Conservation (phyloP, 768 basidiomycete species). For the Porphyrellus cyaneotinctus region DNA sequence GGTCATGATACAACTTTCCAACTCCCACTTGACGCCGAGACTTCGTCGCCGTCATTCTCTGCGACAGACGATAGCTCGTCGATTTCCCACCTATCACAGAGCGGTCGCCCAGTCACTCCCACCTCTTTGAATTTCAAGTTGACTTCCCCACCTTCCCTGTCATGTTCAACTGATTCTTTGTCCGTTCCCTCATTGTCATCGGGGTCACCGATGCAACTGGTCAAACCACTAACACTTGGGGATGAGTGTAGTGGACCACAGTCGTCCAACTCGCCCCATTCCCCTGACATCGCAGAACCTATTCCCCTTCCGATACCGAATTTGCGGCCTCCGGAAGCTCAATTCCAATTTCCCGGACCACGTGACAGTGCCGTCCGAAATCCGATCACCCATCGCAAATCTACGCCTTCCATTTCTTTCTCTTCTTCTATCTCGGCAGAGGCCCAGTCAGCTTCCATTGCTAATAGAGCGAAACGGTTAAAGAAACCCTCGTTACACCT, state of each 20-base stretch:
- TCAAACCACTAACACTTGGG: slow-evolving; percentile 38
- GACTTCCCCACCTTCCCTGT: slow-evolving; percentile 44
- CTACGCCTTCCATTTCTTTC: slow-evolving; percentile 33
- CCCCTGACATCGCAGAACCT: slow-evolving; percentile 31
- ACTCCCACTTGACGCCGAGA: slow-evolving; percentile 15
- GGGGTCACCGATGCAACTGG: slow-evolving; percentile 28
- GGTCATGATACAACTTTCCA: not conserved
- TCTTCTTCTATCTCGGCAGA: slow-evolving; percentile 30
- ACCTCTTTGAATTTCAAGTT: slow-evolving; percentile 30
- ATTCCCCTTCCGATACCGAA: slow-evolving; percentile 21
- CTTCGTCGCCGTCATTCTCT: slow-evolving; percentile 24
- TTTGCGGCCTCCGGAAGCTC: slow-evolving; percentile 14
- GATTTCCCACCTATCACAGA: slow-evolving; percentile 28
- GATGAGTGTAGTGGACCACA: slow-evolving; percentile 28
- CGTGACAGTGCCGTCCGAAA: slow-evolving; percentile 29
- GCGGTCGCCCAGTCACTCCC: slow-evolving; percentile 34
- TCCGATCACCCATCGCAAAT: slow-evolving; percentile 35
- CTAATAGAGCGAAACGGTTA: slow-evolving; percentile 34
- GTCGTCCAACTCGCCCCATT: slow-evolving; percentile 23
- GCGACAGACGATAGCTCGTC: slow-evolving; percentile 32
- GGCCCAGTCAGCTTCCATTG: slow-evolving; percentile 36
- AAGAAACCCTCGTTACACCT: slow-evolving; percentile 71
- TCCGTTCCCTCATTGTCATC: slow-evolving; percentile 53
- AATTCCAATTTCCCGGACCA: slow-evolving; percentile 46
- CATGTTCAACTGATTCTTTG: slow-evolving; percentile 59